phyloP scores from a whole-genome alignment of 2,329 filamentous ascomycete species.

The Mollisiaceae sp. region DNA sequence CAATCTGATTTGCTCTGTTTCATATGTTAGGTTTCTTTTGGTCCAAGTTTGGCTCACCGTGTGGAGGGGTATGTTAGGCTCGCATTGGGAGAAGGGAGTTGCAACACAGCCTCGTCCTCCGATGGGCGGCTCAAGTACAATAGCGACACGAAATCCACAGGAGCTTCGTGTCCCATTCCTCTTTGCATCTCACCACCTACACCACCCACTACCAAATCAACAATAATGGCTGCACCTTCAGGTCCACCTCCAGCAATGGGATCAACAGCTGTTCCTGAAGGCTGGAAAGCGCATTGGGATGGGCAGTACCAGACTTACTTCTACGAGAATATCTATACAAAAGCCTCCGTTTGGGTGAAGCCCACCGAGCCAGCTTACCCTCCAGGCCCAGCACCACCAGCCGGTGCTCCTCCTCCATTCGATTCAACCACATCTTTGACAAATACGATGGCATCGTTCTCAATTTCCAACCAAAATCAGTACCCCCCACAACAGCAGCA shows the following conservation, averaged over 20 bases:
- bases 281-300: constrained; percentile 6
- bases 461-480: constrained; percentile 1
- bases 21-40: not conserved
- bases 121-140: not conserved
- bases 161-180: not conserved
- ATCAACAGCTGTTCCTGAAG: not conserved
- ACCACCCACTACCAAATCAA: not conserved
- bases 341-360: constrained; percentile 10
- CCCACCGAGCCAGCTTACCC: not conserved
- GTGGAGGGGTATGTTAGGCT: not conserved
- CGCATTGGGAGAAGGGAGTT: not conserved
- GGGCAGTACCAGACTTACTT: constrained; percentile 3
- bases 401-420: not conserved
- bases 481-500: not conserved
- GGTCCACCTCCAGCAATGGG: constrained; percentile 5
- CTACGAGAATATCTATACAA: constrained; percentile 9
- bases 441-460: constrained; percentile 7
- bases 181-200: not conserved
- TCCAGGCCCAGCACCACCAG: not conserved
- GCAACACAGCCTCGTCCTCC: constrained; percentile 2
- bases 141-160: not conserved
- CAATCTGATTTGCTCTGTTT: not conserved
- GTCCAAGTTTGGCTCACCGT: constrained; percentile 3
- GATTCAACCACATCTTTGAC: not conserved
- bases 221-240: not conserved